Evolutionary conservation across 495 filamentous ascomycete genomes (phyloP), one percentile per base, ranked within the genome.

Genomic region (Tuber borchii): DNA sequence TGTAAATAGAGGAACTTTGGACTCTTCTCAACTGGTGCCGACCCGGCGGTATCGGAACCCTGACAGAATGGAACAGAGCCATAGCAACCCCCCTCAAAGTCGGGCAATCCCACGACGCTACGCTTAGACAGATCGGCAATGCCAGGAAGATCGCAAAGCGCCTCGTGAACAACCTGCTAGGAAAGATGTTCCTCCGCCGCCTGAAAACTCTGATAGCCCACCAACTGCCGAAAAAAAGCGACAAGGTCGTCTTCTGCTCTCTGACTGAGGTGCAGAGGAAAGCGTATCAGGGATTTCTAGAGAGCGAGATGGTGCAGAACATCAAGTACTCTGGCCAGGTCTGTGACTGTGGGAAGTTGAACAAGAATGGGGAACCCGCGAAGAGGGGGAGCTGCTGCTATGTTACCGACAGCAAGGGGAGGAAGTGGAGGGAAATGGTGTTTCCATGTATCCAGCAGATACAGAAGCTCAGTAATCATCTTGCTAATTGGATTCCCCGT

Each of bases 21-120:
- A 95, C 93, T 5, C 86, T 99, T 5, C 85, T 99, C 19, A 97
- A 98, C 84, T 99, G 95, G 95, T 93, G 94, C 1, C 97, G 97
- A 80, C 95, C 95, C 1, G 96, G 95, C 0, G 86, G 88, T 48
- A 90, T 97, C 76, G 95, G 95, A 3, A 91, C 93, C 0, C 84
- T 92, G 16, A 86, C 87, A 22, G 89, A 90, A 31, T 99, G 95
- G 95, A 92, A 89, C 79, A 86, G 87, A 43, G 87, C 88, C 70
- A 93, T 99, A 74, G 90, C 91, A 44, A 87, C 89, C 26, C 95
- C 95, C 2, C 86, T 99, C 44, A 93, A 90, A 77, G 86, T 93
- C 61, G 96, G 95, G 2, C 95, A 99, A 83, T 90, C 91, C 19
- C 96, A 99, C 79, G 93, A 97, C 82, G 95, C 96, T n/a, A 97